phyloP scores from a whole-genome alignment of 257 asterid genomes.

The Asclepias syriaca region DNA sequence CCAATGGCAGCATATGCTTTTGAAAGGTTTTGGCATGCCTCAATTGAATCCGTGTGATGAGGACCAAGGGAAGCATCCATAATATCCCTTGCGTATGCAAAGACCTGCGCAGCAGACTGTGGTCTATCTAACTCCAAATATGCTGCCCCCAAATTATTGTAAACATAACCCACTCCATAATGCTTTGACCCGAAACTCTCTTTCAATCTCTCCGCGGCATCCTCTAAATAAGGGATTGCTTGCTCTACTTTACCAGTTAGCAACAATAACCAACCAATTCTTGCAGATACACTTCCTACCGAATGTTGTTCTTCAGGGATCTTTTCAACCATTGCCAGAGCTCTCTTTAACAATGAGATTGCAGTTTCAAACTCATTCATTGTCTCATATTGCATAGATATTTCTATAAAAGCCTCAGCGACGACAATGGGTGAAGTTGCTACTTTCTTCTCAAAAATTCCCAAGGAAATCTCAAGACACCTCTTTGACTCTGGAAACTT shows the following conservation, averaged over 20 bases:
- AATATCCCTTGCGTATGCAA: conserved; percentile 82
- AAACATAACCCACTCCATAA: conserved; percentile 75
- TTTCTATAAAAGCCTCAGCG: conserved; percentile 74
- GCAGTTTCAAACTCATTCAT: conserved; percentile 89
- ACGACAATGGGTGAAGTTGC: conserved; percentile 51
- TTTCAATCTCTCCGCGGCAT: conserved; percentile 87
- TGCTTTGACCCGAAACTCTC: conserved; percentile 92
- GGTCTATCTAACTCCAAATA: conserved; percentile 84
- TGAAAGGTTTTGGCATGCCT: conserved; percentile 80
- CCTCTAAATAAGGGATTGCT: conserved; percentile 77
- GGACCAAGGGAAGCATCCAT: conserved; percentile 94
- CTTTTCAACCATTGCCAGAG: conserved; percentile 62
- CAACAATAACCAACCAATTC: conserved; percentile 83
- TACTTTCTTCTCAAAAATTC: conserved; percentile 66
- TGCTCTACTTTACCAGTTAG: conserved; percentile 72
- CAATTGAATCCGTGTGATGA: conserved; percentile 77
- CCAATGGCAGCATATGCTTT: conserved; percentile 89
- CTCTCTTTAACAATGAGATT: conserved; percentile 53
- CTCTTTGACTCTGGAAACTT: conserved; percentile 63
- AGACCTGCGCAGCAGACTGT: conserved; percentile 89
- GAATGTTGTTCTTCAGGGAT: conserved; percentile 90
- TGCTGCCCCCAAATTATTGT: conserved; percentile 88
- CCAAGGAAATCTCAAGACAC: conserved; percentile 69
- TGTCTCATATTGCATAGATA: conserved; percentile 68
- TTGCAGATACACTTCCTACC: conserved; percentile 78